Evolutionary conservation across 441 rosid genomes (phyloP), one percentile per base, ranked within the genome.

Genomic region (Croton setiger): DNA sequence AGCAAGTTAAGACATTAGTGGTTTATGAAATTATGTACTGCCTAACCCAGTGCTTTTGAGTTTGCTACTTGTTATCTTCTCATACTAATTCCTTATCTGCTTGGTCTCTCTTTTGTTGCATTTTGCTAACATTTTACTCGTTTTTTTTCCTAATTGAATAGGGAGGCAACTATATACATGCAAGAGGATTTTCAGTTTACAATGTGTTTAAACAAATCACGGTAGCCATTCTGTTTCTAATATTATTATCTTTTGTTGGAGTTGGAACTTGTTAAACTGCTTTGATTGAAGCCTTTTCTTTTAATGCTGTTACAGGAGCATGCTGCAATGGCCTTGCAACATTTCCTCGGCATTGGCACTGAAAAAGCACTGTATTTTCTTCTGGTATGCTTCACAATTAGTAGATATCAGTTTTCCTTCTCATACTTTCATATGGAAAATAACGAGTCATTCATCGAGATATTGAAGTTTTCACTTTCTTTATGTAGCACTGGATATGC

Each of bases 151-250:
- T 63, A 72, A n/a, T 72, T 60, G 61, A 60, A 48, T 75, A 89
- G 98, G 97, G 97, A 66, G 99, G 98, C 62, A 90, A 85, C 83
- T 87, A 91, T 72, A 77, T 90, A 33, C 97, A 92, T 68, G 83
- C 98, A 3, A 85, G 96, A 79, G 97, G 96, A 43, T 73, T 74
- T 76, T 94, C 98, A 33, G 80, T 85, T 79, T 76, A 90, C 74
- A 82, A 90, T 68, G 84, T 86, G 45, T 94, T 71, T 72, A 88
- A 83, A 80, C 87, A 82, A 67, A 90, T 90, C 66, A 85, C 94
- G 78, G 98, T 94, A 87, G 74, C 52, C 41, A 54, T 62, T 47
- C 52, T 57, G 37, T 17, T 48, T 62, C 53, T 52, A 7, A 51
- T 60, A 1, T 11, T n/a, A n/a, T 36, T 31, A 41, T 62, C 27